phyloP scores from a whole-genome alignment of 306 rosid genomes.

The Corylus heterophylla region DNA sequence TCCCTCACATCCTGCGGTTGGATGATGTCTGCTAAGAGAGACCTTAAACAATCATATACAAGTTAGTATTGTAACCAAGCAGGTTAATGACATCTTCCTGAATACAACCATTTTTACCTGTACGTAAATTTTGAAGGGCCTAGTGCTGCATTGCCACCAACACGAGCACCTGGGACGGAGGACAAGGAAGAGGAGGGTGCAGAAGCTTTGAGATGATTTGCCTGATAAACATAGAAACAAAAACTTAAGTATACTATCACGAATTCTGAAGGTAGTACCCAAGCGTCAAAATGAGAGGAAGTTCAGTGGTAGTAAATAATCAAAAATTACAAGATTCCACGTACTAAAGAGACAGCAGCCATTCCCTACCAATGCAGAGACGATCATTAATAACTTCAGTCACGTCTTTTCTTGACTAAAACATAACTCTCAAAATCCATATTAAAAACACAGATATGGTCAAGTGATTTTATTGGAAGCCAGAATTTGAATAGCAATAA shows the following conservation, averaged over 20 bases:
- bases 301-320: slow-evolving; percentile 3
- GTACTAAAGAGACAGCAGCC: neutral
- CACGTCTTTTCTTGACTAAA: neutral
- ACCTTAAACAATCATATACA: slow-evolving; percentile 56
- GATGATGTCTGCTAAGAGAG: slow-evolving; percentile 95
- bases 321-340: neutral
- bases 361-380: neutral
- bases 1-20: slow-evolving; percentile 93
- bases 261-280: neutral
- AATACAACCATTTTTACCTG: slow-evolving; percentile 57
- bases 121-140: slow-evolving; percentile 85
- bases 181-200: slow-evolving; percentile 55
- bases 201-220: slow-evolving; percentile 59
- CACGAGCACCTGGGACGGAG: slow-evolving; percentile 59
- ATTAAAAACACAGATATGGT: neutral
- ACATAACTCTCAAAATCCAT: neutral
- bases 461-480: neutral
- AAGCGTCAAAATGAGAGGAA: neutral
- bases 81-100: slow-evolving; percentile 18
- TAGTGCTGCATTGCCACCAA: slow-evolving; percentile 50
- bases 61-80: slow-evolving; percentile 40
- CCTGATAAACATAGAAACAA: slow-evolving; percentile 48
- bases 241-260: slow-evolving; percentile 1
- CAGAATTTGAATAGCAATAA: neutral
- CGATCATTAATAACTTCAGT: neutral